phyloP scores from a whole-genome alignment of 768 basidiomycete genomes.

The Pleurotus giganteus region DNA sequence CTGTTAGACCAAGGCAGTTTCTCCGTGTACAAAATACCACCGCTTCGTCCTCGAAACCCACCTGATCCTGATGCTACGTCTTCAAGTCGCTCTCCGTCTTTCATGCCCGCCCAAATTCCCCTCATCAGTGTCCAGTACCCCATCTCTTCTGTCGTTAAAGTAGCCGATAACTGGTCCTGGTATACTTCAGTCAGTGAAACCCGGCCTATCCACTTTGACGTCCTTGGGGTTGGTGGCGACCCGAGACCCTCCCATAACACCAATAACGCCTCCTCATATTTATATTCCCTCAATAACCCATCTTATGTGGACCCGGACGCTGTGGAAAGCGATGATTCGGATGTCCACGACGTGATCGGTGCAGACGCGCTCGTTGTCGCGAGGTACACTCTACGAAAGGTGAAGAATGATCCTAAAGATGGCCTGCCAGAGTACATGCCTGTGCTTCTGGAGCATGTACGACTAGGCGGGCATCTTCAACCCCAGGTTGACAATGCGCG shows the following conservation, averaged over 20 bases:
- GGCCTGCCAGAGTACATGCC: constrained; percentile 10
- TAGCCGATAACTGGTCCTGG: constrained; percentile 8
- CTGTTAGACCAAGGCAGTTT: constrained; percentile 4
- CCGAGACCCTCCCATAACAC: neutral
- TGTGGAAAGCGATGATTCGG: neutral
- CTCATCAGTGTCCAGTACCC: constrained; percentile 1
- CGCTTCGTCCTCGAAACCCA: neutral
- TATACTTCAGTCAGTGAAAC: constrained; percentile 3
- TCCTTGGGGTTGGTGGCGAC: neutral
- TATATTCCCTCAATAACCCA: constrained; percentile 7
- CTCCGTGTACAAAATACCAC: constrained; percentile 14
- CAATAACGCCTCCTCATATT: neutral
- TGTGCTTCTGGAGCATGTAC: constrained; percentile 7
- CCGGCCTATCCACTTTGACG: constrained; percentile 4
- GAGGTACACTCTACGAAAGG: constrained; percentile 9
- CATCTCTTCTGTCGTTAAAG: constrained; percentile 4
- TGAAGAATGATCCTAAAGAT: constrained; percentile 9
- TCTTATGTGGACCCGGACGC: neutral
- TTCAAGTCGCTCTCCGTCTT: neutral
- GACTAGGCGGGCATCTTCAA: neutral
- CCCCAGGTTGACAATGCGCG: constrained; percentile 4
- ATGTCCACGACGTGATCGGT: neutral
- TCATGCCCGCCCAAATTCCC: neutral
- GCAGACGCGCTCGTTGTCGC: neutral
- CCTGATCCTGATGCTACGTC: neutral